Base-by-base conservation (phyloP, 2,329 filamentous ascomycete species). In the Monosporascus sp. region DNA sequence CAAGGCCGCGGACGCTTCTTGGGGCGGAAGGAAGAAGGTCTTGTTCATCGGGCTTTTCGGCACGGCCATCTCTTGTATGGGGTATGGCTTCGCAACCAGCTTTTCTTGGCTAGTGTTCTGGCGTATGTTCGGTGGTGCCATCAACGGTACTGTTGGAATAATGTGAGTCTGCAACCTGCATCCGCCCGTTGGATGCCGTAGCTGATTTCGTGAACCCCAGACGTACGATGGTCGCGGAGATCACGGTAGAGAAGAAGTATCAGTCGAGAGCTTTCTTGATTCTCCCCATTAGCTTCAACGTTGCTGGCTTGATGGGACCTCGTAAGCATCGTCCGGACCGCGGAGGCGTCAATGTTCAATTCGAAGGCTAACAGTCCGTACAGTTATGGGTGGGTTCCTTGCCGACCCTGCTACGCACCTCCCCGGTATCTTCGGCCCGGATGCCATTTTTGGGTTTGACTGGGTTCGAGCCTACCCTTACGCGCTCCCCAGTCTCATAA, bases 11-110 rank as follows among this genome's bases (percentile, higher is more conserved):
- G 82, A 87, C 58, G 77, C 77, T 54, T 75, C 77, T 54, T 76
- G 74, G 69, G 73, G 79, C 51, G 88, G 88, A 0, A 76, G 88
- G 27, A 90, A 90, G 69, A 77, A 75, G 53, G 86, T 89, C 15
- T 76, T 91, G n/a, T 72, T 89, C 20, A 77, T 90, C 49, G 88
- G 88, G 0, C 70, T 90, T 38, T 69, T 85, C 14, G 87, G 88
- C 0, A 87, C 87, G 0, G 80, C 81, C 51, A 66, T 89, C 11
- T 86, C 85, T 5, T 85, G 81, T 57, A 61, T 91, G 17, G 88
- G 88, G 0, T 89, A 90, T 63, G 88, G 87, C 0, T 90, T 91
- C 64, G 83, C 85, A 4, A 79, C 74, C 27, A 85, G 76, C 4
- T 90, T 90, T 63, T 74, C 72, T 15, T 73, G 77, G 65, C 87